These are phyloP conservation scores for Blastobotrys peoriensis DNA, from an alignment of 805 yeast genomes.

Conservation along the genomic window DNA sequence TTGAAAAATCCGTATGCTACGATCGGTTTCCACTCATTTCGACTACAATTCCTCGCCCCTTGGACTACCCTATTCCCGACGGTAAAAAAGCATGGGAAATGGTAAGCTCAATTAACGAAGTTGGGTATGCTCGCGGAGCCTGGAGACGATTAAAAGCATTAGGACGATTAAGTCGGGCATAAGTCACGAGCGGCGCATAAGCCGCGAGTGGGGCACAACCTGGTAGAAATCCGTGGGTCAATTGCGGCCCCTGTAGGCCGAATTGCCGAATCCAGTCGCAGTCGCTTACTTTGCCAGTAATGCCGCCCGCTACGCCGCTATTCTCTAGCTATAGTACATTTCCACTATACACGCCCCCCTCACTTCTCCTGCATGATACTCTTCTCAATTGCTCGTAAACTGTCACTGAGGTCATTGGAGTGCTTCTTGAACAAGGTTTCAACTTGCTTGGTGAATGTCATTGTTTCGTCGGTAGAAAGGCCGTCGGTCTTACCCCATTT, in stretches of 20 bases:
- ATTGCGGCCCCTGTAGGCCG: too few species aligned
- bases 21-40: slow-evolving; percentile 69
- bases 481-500: slow-evolving; percentile 48
- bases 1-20: slow-evolving; percentile 79
- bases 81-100: slow-evolving; percentile 84
- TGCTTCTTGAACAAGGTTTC: slow-evolving; percentile 68
- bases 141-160: slow-evolving; percentile 44
- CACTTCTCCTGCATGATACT: background rate
- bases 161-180: slow-evolving; percentile 3
- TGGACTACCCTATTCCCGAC: slow-evolving; percentile 86
- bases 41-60: slow-evolving; percentile 79
- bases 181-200: slow-evolving; percentile 9
- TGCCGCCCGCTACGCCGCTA: too few species aligned
- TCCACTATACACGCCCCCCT: background rate
- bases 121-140: slow-evolving; percentile 62
- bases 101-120: slow-evolving; percentile 72
- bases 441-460: slow-evolving; percentile 50
- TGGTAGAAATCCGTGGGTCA: too few species aligned
- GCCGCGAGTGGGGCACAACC: too few species aligned
- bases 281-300: too few species aligned
- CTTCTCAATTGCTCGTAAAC: slow-evolving; percentile 50
- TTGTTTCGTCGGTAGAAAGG: slow-evolving; percentile 35
- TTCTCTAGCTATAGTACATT: too few species aligned
- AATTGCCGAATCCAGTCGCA: too few species aligned
- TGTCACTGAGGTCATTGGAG: slow-evolving; percentile 49